phyloP scores from a whole-genome alignment of 768 basidiomycete genomes.

The Amanita pallidorosea region DNA sequence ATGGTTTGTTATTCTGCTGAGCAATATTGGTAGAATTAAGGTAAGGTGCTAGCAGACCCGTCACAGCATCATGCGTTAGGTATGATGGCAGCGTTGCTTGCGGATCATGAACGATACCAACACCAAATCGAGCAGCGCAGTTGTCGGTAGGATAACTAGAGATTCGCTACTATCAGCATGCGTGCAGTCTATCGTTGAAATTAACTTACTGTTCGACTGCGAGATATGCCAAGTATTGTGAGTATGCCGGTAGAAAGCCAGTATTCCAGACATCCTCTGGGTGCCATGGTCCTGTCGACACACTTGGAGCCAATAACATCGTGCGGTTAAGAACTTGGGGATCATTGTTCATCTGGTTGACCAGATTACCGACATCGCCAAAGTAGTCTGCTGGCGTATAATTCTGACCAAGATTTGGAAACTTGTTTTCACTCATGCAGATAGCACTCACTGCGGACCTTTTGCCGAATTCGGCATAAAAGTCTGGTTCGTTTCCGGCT shows the following conservation, averaged over 20 bases:
- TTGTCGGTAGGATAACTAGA: conserved; percentile 39
- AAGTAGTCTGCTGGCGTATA: conserved; percentile 35
- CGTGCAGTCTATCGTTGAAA: neutral
- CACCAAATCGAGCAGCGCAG: conserved; percentile 39
- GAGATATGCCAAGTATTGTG: conserved; percentile 29
- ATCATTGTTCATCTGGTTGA: conserved; percentile 26
- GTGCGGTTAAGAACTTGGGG: conserved; percentile 22
- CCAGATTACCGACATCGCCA: conserved; percentile 34
- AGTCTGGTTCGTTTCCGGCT: conserved; percentile 73
- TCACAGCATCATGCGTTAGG: conserved; percentile 47
- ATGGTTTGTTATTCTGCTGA: conserved; percentile 28
- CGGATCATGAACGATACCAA: conserved; percentile 27
- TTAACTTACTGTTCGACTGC: conserved; percentile 46
- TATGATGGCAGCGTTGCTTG: conserved; percentile 41
- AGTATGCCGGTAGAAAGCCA: conserved; percentile 34
- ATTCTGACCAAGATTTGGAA: neutral
- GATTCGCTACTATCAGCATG: neutral
- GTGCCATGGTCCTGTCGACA: conserved; percentile 41
- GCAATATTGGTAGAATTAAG: conserved; percentile 35
- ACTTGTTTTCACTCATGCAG: neutral
- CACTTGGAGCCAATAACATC: conserved; percentile 51
- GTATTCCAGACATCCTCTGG: conserved; percentile 38
- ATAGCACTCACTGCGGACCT: conserved; percentile 23
- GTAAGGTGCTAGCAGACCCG: conserved; percentile 41
- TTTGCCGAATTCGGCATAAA: conserved; percentile 38